Evolutionary conservation across 108 stramenopile species (phyloP), one percentile per base, ranked within the genome.

Genomic region (Asterionellopsis glacialis): DNA sequence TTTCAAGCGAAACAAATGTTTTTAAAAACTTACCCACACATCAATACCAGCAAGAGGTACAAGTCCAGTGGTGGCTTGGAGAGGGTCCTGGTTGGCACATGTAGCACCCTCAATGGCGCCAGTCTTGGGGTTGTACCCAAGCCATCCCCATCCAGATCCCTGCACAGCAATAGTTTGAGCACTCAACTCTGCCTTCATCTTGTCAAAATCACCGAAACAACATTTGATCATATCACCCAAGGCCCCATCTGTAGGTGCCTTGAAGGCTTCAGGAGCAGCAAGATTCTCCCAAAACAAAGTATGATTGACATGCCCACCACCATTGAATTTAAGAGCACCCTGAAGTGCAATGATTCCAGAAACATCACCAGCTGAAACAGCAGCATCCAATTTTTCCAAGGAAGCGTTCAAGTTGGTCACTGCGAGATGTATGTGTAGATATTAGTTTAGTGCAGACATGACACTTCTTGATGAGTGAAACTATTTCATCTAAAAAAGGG

Each of bases 101-200:
- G 96, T 93, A 24, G 89, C 82, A 64, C 91, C 65, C 65, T 88
- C 89, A 43, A 98, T 66, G 51, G 64, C 65, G 62, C 75, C 85
- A 50, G 78, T 88, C 67, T 72, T 76, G 25, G 79, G 55, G 73
- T 98, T 83, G 63, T 83, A 96, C 9, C 93, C 98, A 28, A 99
- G 85, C 98, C 98, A 99, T 48, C 97, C 96, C 98, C 98, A 99
- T 73, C 98, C 98, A 51, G 84, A 87, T 50, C 98, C 98, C 73
- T 98, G 97, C 49, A 99, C 87, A 41, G 84, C 97, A 65, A 98
- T 79, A 15, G 91, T 84, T 55, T 68, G 60, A 28, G 90, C 88
- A 47, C 71, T 72, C 68, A 94, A 21, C 47, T 91, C 74, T 44
- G 70, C 76, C 63, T 94, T 91, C 72, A 97, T 82, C 15, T 23